A percentile compares a stretch with the other conserved stretches of the same genome.
These are phyloP conservation scores for Haematococcus sp. DNA, from an alignment of 139 green algal genomes.

Conservation along the genomic window DNA sequence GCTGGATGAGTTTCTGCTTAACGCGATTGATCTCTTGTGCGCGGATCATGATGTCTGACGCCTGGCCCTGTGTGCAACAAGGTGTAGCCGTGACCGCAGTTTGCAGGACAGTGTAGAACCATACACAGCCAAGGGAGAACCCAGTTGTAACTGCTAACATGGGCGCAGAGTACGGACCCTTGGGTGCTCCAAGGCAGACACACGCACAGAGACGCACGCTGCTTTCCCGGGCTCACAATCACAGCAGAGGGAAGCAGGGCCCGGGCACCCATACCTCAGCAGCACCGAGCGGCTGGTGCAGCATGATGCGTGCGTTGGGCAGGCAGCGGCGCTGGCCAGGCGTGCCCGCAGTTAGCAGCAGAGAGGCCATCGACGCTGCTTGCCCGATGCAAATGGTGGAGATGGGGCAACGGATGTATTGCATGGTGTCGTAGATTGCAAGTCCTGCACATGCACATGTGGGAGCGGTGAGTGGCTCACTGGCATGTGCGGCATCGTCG, in stretches of 20 bases:
- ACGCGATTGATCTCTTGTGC: slow-evolving; percentile 89
- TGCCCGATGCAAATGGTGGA: slow-evolving; percentile 92
- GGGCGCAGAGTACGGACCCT: neutral
- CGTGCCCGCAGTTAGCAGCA: slow-evolving; percentile 85
- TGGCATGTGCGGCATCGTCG: too few relatives aligned
- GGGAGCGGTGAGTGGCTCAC: too few relatives aligned
- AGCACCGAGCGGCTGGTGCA: slow-evolving; percentile 91
- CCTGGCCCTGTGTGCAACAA: slow-evolving; percentile 69
- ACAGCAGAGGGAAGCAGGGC: too few relatives aligned
- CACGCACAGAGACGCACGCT: neutral
- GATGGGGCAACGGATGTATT: slow-evolving; percentile 91
- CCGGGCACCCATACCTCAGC: slow-evolving; percentile 56
- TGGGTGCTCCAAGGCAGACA: neutral
- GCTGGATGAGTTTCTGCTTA: slow-evolving; percentile 63
- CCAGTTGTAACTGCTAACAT: neutral
- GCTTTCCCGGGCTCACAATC: too few relatives aligned
- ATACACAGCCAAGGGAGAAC: neutral
- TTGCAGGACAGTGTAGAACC: neutral
- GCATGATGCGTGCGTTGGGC: slow-evolving; percentile 93
- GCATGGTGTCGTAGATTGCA: slow-evolving; percentile 97
- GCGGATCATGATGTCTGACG: slow-evolving; percentile 89
- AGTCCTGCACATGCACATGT: slow-evolving; percentile 55
- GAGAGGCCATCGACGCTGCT: slow-evolving; percentile 88
- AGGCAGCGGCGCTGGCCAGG: slow-evolving; percentile 72
- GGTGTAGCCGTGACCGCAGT: neutral